Conservation (phyloP, 495 filamentous ascomycete genomes). For the Aspergillus ellipticus region DNA sequence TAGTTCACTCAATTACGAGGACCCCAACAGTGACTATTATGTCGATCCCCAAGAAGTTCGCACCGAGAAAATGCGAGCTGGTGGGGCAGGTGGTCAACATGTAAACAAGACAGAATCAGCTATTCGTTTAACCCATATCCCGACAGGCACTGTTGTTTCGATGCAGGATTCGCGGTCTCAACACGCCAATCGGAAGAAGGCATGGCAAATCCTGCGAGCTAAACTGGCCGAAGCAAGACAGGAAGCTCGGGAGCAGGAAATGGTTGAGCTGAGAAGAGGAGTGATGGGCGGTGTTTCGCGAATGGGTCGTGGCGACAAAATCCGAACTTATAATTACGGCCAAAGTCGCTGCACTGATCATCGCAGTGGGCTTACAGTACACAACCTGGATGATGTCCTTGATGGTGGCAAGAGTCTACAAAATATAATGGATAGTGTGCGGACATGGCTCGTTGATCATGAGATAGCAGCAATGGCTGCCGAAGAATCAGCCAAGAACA, state of each 20-base stretch:
- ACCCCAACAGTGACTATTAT: slow-evolving; percentile 87
- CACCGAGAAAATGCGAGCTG: slow-evolving; percentile 84
- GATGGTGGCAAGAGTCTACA: slow-evolving; percentile 68
- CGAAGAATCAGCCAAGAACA: slow-evolving; percentile 38
- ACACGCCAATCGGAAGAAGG: slow-evolving; percentile 77
- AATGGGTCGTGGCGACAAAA: slow-evolving; percentile 87
- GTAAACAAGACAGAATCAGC: slow-evolving; percentile 98
- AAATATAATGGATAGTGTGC: slow-evolving; percentile 75
- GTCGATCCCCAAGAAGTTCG: slow-evolving; percentile 82
- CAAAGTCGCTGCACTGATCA: slow-evolving; percentile 96
- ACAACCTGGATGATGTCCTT: slow-evolving; percentile 79
- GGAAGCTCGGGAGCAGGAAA: slow-evolving; percentile 81
- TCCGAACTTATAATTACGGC: slow-evolving; percentile 91
- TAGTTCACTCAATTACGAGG: slow-evolving; percentile 60
- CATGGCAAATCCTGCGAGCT: slow-evolving; percentile 81
- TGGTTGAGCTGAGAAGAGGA: slow-evolving; percentile 66
- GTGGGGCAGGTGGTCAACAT: slow-evolving; percentile 92
- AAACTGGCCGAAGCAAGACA: slow-evolving; percentile 75
- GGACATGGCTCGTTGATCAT: slow-evolving; percentile 69
- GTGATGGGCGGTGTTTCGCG: slow-evolving; percentile 71
- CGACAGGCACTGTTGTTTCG: slow-evolving; percentile 76
- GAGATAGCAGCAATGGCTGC: slow-evolving; percentile 69
- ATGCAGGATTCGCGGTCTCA: slow-evolving; percentile 96
- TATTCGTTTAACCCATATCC: slow-evolving; percentile 87
- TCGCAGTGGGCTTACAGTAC: slow-evolving; percentile 73